Evolutionary conservation across 2,329 filamentous ascomycete genomes (phyloP).

Genomic region (Zasmidium citrigriseum): DNA sequence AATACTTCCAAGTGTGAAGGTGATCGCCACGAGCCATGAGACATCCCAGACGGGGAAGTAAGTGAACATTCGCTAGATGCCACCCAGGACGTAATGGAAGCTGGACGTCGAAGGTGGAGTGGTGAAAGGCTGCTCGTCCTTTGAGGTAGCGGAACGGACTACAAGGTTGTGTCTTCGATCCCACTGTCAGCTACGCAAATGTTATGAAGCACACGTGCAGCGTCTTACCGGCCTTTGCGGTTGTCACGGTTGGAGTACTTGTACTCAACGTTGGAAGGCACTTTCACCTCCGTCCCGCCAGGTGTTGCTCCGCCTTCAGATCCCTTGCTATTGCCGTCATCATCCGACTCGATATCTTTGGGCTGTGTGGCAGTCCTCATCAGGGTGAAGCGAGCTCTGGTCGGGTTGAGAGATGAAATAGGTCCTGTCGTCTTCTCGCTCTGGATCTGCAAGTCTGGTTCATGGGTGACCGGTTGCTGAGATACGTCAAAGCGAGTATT

Average conservation of each 20-base stretch:
- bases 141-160: constrained; percentile 23
- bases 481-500: constrained; percentile 32
- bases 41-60: constrained; percentile 5
- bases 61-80: constrained; percentile 53
- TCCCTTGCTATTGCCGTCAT: neutral
- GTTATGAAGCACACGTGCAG: neutral
- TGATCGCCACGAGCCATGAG: constrained; percentile 46
- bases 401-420: constrained; percentile 53
- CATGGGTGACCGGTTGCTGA: constrained; percentile 30
- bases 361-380: neutral
- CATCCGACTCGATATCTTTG: constrained; percentile 12
- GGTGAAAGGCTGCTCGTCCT: constrained; percentile 24
- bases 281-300: neutral
- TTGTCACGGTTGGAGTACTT: constrained; percentile 48
- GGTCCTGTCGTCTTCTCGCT: constrained; percentile 39
- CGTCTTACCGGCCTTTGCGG: constrained; percentile 37
- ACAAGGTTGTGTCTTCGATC: constrained; percentile 37
- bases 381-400: constrained; percentile 39
- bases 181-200: neutral
- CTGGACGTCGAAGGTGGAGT: constrained; percentile 39
- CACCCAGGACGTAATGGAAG: constrained; percentile 33
- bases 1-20: constrained; percentile 54
- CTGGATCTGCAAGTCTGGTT: constrained; percentile 25
- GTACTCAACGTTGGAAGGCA: constrained; percentile 24
- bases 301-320: neutral